Base-by-base conservation (phyloP, 306 rosid genomes). In the Vachellia collinsii region DNA sequence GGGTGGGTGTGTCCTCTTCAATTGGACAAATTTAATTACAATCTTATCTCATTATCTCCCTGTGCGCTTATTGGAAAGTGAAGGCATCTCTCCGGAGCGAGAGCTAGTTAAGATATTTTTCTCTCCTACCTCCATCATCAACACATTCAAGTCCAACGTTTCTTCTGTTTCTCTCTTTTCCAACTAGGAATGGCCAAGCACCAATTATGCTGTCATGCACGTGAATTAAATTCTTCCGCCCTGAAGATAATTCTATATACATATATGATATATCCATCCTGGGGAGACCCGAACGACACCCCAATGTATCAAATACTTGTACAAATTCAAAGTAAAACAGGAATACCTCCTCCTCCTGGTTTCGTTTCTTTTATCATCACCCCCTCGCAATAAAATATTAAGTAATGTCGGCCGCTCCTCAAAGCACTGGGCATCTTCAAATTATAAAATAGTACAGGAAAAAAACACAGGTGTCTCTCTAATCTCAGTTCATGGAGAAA, bases 201-300 rank as follows among this genome's bases (percentile, higher is more conserved):
- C 56, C 86, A 84, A 83, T 88, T 82, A 84, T 89, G 90, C 81
- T 79, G 90, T 81, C 86, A 86, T 44, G 86, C 94, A 88, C 87
- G 92, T 87, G 93, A 90, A 61, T 61, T 61, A 11, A 61, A 61
- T 61, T 25, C 67, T 61, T 23, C 38, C 67, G 39, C 39, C 83
- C 44, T 56, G 84, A 84, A 82, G 48, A 56, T 25, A 8, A 20
- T 59, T 54, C 34, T 29, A 20, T 20, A 51, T 20, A 48, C 19
- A n/a, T 20, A 9, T 14, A 22, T 58, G 6, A n/a, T 20, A 9
- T 14, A 22, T 58, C 25, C 64, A 58, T 22, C 8, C 8, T 61
- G 66, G 66, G 37, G 66, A 38, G 66, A 23, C 66, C 80, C 62
- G 67, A 81, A 69, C 19, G 43, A 70, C 19, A 75, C 68, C 50